phyloP scores from a whole-genome alignment of 129 eudicot genomes.

The Apium graveolens region DNA sequence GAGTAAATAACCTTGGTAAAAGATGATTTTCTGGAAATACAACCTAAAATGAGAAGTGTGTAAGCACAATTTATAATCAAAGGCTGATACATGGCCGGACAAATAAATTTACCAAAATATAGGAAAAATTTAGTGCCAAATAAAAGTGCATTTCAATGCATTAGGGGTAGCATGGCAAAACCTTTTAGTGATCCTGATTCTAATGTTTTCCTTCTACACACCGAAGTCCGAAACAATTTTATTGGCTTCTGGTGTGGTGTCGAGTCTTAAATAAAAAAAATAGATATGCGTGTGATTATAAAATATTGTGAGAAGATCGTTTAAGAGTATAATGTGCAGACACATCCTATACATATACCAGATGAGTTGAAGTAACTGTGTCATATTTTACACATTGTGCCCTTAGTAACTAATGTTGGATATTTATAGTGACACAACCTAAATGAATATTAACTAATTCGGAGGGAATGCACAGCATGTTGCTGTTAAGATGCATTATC shows the following conservation, averaged over 20 bases:
- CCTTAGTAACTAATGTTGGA: not conserved
- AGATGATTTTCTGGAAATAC: slow-evolving; percentile 86
- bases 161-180: not conserved
- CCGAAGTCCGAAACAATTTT: not conserved
- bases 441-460: not conserved
- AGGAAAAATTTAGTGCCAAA: not conserved
- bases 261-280: not conserved
- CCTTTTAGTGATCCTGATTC: not conserved
- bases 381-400: not conserved
- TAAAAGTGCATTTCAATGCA: not conserved
- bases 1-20: slow-evolving; percentile 71
- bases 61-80: slow-evolving; percentile 13
- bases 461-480: not conserved
- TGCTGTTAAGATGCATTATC: not conserved
- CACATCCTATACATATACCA: not conserved
- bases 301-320: too few relatives aligned
- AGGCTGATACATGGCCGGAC: not conserved
- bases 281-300: not conserved
- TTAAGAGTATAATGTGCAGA: not conserved
- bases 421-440: not conserved
- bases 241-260: not conserved
- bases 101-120: not conserved
- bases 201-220: not conserved
- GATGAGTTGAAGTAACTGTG: not conserved
- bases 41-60: slow-evolving; percentile 27